These are phyloP conservation scores for Penicillium goetzii DNA, from an alignment of 495 filamentous ascomycete genomes.

Conservation along the genomic window DNA sequence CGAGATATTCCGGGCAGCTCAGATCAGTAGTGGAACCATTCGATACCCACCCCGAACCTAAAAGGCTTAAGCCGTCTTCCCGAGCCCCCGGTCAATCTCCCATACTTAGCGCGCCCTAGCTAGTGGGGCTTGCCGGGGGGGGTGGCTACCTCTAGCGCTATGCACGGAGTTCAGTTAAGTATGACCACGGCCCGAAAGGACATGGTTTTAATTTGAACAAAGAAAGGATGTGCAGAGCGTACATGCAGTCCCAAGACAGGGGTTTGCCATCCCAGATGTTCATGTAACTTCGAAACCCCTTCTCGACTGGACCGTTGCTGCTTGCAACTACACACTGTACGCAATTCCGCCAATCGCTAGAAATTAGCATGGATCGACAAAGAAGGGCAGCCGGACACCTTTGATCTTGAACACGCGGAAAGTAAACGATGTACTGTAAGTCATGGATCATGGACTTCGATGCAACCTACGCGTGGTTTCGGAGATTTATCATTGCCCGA, in stretches of 20 bases:
- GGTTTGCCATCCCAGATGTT: background rate
- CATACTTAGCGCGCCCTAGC: background rate
- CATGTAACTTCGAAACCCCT: background rate
- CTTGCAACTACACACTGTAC: background rate
- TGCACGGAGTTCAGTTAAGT: background rate
- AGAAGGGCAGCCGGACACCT: background rate
- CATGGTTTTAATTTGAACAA: background rate
- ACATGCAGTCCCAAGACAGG: background rate
- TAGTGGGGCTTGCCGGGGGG: background rate
- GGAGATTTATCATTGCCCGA: background rate
- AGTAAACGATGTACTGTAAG: background rate
- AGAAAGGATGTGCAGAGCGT: background rate
- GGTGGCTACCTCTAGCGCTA: background rate
- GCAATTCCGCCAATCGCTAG: background rate
- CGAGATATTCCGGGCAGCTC: background rate
- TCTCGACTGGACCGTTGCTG: background rate
- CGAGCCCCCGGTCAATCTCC: background rate
- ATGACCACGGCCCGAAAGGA: background rate
- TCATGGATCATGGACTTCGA: background rate
- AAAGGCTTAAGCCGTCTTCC: background rate
- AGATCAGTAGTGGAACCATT: constrained; percentile 1
- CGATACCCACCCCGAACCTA: constrained; percentile 1
- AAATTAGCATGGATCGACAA: background rate
- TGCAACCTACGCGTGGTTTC: background rate
- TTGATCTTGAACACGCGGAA: background rate